These are phyloP conservation scores for Cucurbita moschata DNA, from an alignment of 306 rosid genomes.

Conservation along the genomic window DNA sequence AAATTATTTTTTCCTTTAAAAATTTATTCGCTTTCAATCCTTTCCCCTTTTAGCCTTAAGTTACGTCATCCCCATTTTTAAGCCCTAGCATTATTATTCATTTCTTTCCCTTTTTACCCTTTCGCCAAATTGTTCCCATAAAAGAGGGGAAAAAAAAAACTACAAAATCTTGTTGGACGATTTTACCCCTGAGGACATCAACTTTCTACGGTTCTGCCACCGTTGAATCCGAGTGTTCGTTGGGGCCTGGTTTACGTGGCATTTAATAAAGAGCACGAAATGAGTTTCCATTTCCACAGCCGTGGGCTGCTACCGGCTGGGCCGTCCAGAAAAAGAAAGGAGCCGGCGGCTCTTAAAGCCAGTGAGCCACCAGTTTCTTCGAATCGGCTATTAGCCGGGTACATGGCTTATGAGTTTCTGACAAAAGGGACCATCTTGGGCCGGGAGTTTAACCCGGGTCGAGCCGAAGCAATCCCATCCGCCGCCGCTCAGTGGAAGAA, in stretches of 20 bases:
- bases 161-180: not conserved
- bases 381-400: conserved; percentile 58
- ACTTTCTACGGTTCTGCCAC: not conserved
- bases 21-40: conserved; percentile 1
- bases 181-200: not conserved
- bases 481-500: conserved; percentile 6
- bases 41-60: not conserved
- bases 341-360: conserved; percentile 2
- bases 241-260: not conserved
- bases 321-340: conserved; percentile 5
- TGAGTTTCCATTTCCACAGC: not conserved
- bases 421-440: conserved; percentile 52
- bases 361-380: conserved; percentile 8
- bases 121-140: not conserved
- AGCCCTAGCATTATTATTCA: not conserved
- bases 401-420: conserved; percentile 58
- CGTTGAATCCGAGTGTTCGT: not conserved
- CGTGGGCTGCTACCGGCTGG: conserved; percentile 7
- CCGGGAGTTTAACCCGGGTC: conserved; percentile 26
- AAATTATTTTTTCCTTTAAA: not conserved
- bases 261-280: not conserved
- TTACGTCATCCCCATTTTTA: conserved; percentile 5
- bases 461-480: not conserved
- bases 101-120: not conserved
- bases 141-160: not conserved